Evolutionary conservation across 78 protist genomes (phyloP).

Genomic region (Mantamonas sphyraenae): DNA sequence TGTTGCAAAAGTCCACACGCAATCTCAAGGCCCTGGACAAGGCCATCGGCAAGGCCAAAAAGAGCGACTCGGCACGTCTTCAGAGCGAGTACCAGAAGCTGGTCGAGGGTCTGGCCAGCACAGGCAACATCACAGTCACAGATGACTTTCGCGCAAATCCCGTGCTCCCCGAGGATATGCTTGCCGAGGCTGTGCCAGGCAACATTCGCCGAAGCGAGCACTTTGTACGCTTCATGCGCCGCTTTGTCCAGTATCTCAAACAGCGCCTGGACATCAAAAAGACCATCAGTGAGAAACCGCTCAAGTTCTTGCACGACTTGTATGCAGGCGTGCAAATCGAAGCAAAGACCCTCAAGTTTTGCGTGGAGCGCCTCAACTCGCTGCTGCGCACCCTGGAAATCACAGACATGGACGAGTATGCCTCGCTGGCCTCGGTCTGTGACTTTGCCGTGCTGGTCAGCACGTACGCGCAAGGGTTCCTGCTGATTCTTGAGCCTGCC

Average conservation of each 20-base stretch:
- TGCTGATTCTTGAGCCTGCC: slow-evolving; percentile 79
- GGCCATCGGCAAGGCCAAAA: slow-evolving; percentile 7
- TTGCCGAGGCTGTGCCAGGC: slow-evolving; percentile 89
- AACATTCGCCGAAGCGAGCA: slow-evolving; percentile 68
- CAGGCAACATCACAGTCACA: neutral
- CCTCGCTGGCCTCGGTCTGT: slow-evolving; percentile 53
- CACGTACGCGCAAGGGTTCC: slow-evolving; percentile 66
- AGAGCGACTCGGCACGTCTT: slow-evolving; percentile 4
- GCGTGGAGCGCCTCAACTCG: slow-evolving; percentile 72
- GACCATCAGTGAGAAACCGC: slow-evolving; percentile 56
- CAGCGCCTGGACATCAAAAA: slow-evolving; percentile 16
- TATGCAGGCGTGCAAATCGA: neutral
- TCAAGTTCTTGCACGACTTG: slow-evolving; percentile 43
- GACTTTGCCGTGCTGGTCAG: slow-evolving; percentile 80
- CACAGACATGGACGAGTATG: slow-evolving; percentile 57
- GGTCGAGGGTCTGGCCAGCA: neutral
- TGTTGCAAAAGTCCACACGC: slow-evolving; percentile 16
- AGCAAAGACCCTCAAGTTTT: slow-evolving; percentile 40
- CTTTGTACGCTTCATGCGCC: slow-evolving; percentile 44
- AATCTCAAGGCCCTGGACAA: slow-evolving; percentile 22
- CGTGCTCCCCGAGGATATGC: slow-evolving; percentile 61
- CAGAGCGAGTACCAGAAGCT: slow-evolving; percentile 37
- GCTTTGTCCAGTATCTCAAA: slow-evolving; percentile 66
- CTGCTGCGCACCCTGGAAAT: slow-evolving; percentile 83
- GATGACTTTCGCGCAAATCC: slow-evolving; percentile 1